Percentiles rank a stretch among this genome's conserved stretches.
phyloP scores from a whole-genome alignment of 1,139 yeast genomes.

The Taphrina betulina region DNA sequence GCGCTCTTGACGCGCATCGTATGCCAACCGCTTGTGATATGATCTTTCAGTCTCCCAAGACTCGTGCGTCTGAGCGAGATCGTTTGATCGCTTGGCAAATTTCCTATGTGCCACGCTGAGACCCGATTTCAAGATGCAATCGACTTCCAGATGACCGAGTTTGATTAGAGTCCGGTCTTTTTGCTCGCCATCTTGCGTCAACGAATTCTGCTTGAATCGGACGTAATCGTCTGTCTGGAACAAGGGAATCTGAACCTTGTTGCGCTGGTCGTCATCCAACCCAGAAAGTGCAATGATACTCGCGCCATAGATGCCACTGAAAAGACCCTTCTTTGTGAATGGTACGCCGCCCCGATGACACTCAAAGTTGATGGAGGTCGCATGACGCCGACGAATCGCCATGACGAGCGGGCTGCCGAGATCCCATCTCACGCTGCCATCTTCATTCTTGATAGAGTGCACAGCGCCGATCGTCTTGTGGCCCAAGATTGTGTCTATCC shows the following conservation, averaged over 20 bases:
- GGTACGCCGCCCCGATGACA: conserved; percentile 30
- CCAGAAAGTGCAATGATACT: conserved; percentile 24
- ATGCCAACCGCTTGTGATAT: conserved; percentile 9
- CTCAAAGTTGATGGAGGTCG: conserved; percentile 21
- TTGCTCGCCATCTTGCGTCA: conserved; percentile 12
- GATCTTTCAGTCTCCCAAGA: conserved; percentile 28
- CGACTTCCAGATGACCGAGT: conserved; percentile 25
- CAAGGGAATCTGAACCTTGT: conserved; percentile 13
- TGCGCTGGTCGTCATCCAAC: conserved; percentile 22
- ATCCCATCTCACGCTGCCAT: conserved; percentile 21
- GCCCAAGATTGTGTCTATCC: conserved; percentile 19
- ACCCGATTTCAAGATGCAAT: conserved; percentile 11
- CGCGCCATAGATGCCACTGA: conserved; percentile 28
- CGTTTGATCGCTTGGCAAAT: conserved; percentile 15
- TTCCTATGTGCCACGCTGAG: conserved; percentile 14
- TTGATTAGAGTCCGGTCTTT: conserved; percentile 16
- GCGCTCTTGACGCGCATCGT: conserved; percentile 21
- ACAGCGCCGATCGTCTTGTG: conserved; percentile 31
- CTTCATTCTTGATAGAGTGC: conserved; percentile 1
- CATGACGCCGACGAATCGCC: conserved; percentile 25
- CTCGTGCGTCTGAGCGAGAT: conserved; percentile 30
- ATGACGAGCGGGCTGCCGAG: conserved; percentile 10
- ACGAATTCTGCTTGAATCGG: conserved; percentile 26
- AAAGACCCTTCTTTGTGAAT: conserved; percentile 23
- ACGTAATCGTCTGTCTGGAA: conserved; percentile 31